Evolutionary conservation across 2,329 filamentous ascomycete genomes (phyloP).

Genomic region (Xylariales sp.): DNA sequence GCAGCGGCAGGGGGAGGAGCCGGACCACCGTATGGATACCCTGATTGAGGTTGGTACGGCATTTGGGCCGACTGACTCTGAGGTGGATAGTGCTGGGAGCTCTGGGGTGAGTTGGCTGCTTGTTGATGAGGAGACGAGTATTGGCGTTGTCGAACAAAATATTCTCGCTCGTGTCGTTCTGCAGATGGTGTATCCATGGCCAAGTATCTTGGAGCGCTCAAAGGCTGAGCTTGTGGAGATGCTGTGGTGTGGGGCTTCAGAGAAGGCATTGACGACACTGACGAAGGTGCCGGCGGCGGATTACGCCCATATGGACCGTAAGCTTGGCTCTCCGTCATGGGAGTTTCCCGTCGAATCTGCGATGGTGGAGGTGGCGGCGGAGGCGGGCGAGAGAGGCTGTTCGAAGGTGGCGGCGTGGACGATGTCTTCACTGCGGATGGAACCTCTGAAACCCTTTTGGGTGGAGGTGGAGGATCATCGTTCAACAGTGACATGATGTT

Average conservation of each 20-base stretch:
- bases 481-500: conserved; percentile 61
- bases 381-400: conserved; percentile 34
- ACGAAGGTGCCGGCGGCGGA: conserved; percentile 33
- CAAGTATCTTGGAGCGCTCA: conserved; percentile 42
- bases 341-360: conserved; percentile 43
- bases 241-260: conserved; percentile 49
- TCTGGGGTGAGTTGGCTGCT: conserved; percentile 43
- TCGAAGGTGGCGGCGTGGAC: conserved; percentile 47
- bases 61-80: conserved; percentile 32
- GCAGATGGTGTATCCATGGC: conserved; percentile 34
- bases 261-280: conserved; percentile 50
- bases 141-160: conserved; percentile 35
- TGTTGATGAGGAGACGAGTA: conserved; percentile 29
- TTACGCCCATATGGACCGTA: conserved; percentile 43
- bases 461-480: conserved; percentile 49
- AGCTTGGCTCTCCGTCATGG: conserved; percentile 31
- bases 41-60: conserved; percentile 39
- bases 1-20: conserved; percentile 36
- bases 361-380: conserved; percentile 36
- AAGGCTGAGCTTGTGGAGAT: conserved; percentile 46
- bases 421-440: conserved; percentile 35
- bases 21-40: conserved; percentile 39
- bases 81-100: conserved; percentile 40
- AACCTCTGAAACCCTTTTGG: conserved; percentile 48
- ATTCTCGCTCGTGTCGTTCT: conserved; percentile 39